Percentiles rank a stretch among this genome's conserved stretches.
Evolutionary conservation across 208 protist species (phyloP).

Genomic region (Acanthamoeba castellanii): DNA sequence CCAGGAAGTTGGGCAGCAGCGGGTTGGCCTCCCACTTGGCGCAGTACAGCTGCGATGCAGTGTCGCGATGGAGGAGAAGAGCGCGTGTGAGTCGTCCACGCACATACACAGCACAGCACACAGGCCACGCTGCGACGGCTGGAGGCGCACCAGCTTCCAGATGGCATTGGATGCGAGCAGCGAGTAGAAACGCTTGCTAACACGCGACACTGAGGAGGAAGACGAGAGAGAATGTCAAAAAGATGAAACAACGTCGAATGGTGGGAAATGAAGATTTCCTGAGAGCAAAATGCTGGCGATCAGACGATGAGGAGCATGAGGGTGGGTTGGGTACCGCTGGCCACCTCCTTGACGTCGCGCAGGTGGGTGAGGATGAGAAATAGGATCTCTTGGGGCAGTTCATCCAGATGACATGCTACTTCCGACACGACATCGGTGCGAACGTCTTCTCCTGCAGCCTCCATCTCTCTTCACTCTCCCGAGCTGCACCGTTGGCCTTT

Average conservation of each 20-base stretch:
- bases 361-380: constrained; percentile 4
- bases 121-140: neutral
- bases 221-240: neutral
- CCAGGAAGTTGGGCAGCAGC: constrained; percentile 3
- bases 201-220: neutral
- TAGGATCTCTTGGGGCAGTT: constrained; percentile 17
- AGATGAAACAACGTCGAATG: too few relatives aligned
- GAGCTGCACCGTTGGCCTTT: too few relatives aligned
- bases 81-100: neutral
- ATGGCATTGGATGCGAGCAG: constrained; percentile 4
- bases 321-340: neutral
- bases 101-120: too few relatives aligned
- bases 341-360: neutral
- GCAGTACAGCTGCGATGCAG: neutral
- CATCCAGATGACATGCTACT: neutral
- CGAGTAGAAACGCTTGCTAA: neutral
- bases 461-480: too few relatives aligned
- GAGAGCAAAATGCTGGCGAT: neutral
- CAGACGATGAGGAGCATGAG: neutral
- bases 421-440: neutral
- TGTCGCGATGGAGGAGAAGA: neutral
- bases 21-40: constrained; percentile 32
- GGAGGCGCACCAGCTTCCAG: neutral
- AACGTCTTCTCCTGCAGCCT: neutral
- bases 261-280: too few relatives aligned